Evolutionary conservation across 495 filamentous ascomycete genomes (phyloP).

Genomic region (Penicillium parvum): DNA sequence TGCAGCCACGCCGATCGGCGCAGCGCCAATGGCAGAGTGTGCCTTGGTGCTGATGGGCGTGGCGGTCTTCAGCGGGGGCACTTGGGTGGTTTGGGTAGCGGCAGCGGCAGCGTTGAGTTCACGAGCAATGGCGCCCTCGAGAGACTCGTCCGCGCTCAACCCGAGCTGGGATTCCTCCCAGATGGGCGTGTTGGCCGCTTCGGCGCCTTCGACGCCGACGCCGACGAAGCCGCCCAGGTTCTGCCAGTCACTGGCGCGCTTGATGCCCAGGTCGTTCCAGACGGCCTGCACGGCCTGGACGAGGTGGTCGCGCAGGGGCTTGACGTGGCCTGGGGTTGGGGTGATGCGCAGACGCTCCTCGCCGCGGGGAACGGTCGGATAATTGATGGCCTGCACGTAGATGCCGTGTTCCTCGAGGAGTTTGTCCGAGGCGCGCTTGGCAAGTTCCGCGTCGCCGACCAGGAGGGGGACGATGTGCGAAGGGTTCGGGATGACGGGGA

Average conservation of each 20-base stretch:
- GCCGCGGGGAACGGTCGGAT: conserved; percentile 93
- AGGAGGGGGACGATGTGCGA: conserved; percentile 93
- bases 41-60: conserved; percentile 20
- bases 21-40: conserved; percentile 22
- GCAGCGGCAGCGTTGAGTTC: conserved; percentile 30
- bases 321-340: conserved; percentile 86
- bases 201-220: conserved; percentile 66
- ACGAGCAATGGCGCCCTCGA: conserved; percentile 37
- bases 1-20: conserved; percentile 33
- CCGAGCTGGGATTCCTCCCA: conserved; percentile 88
- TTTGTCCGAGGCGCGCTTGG: conserved; percentile 83
- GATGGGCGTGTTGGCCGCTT: conserved; percentile 58
- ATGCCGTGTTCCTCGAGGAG: conserved; percentile 83
- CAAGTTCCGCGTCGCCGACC: conserved; percentile 91
- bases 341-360: conserved; percentile 95
- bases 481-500: conserved; percentile 98
- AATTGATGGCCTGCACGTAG: conserved; percentile 98
- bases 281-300: conserved; percentile 82
- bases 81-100: conserved; percentile 8
- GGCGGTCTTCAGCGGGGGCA: conserved; percentile 29
- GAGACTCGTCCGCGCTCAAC: conserved; percentile 44
- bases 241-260: conserved; percentile 88
- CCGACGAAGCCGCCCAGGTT: conserved; percentile 88
- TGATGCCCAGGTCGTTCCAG: conserved; percentile 83
- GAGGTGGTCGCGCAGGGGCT: conserved; percentile 75